These are phyloP conservation scores for Kitagawia praeruptora DNA, from an alignment of 129 eudicot genomes.

Conservation along the genomic window DNA sequence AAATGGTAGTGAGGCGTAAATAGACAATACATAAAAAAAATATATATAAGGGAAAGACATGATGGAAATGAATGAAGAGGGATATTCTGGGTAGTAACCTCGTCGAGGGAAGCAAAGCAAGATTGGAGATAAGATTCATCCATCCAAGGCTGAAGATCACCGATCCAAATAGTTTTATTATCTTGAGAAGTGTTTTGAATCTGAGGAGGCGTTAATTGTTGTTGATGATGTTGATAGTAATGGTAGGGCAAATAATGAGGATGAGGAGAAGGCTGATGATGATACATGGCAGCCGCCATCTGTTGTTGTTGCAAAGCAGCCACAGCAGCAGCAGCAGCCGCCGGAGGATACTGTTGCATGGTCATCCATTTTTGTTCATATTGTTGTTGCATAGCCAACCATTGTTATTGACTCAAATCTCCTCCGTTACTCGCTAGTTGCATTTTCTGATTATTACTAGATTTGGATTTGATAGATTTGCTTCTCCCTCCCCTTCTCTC, in stretches of 20 bases:
- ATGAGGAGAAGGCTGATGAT: not conserved
- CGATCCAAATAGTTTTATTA: constrained; percentile 7
- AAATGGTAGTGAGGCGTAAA: too few species aligned
- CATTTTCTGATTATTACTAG: too few species aligned
- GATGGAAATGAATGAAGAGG: too few species aligned
- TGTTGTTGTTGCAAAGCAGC: not conserved
- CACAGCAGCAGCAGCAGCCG: not conserved
- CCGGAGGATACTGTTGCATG: constrained; percentile 11
- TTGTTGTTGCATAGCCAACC: constrained; percentile 13
- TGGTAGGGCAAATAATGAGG: constrained; percentile 8
- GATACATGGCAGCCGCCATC: not conserved
- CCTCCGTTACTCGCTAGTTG: not conserved
- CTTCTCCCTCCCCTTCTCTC: not conserved
- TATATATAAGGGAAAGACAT: too few species aligned
- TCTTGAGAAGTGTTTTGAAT: not conserved
- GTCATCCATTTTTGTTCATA: constrained; percentile 8
- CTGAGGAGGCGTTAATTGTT: not conserved
- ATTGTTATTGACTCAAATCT: not conserved
- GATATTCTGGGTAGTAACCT: not conserved
- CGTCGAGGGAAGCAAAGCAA: constrained; percentile 3
- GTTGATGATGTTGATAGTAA: not conserved
- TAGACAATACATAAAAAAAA: too few species aligned
- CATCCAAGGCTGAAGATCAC: constrained; percentile 9
- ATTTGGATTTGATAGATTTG: not conserved
- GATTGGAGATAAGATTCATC: constrained; percentile 8